These are phyloP conservation scores for Thermothielavioides terrestris DNA, from an alignment of 495 filamentous ascomycete genomes.

Conservation along the genomic window DNA sequence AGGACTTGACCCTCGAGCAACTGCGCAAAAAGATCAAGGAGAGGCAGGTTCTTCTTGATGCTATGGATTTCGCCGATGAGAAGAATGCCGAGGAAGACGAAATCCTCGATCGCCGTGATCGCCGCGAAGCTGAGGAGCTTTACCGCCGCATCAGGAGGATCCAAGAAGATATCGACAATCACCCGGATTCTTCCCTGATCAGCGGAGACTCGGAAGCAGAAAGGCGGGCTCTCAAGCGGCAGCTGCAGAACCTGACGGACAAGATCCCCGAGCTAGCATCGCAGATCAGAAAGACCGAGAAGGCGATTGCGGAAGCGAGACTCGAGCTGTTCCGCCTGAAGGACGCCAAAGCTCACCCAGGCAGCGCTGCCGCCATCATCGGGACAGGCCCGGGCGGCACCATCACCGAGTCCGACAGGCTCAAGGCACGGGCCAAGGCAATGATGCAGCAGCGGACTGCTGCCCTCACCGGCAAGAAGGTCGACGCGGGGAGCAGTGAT, in stretches of 20 bases:
- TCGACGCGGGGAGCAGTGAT: constrained; percentile 51
- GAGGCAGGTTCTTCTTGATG: constrained; percentile 91
- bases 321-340: constrained; percentile 89
- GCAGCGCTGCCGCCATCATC: constrained; percentile 71
- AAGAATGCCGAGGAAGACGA: constrained; percentile 85
- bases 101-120: constrained; percentile 78
- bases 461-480: constrained; percentile 75
- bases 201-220: constrained; percentile 79
- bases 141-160: constrained; percentile 88
- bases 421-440: constrained; percentile 90
- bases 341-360: constrained; percentile 87
- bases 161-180: constrained; percentile 91
- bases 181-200: constrained; percentile 69
- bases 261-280: constrained; percentile 87
- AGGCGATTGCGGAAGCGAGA: constrained; percentile 83
- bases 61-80: constrained; percentile 94
- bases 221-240: constrained; percentile 72
- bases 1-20: constrained; percentile 80
- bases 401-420: constrained; percentile 86
- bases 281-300: constrained; percentile 81
- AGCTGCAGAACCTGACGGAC: constrained; percentile 81
- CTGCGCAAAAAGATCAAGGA: constrained; percentile 89
- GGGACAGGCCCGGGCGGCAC: constrained; percentile 89
- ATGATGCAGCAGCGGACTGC: constrained; percentile 98
- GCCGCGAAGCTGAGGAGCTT: constrained; percentile 86